These are phyloP conservation scores for Marsdenia floribunda DNA, from an alignment of 257 asterid species.

Conservation along the genomic window DNA sequence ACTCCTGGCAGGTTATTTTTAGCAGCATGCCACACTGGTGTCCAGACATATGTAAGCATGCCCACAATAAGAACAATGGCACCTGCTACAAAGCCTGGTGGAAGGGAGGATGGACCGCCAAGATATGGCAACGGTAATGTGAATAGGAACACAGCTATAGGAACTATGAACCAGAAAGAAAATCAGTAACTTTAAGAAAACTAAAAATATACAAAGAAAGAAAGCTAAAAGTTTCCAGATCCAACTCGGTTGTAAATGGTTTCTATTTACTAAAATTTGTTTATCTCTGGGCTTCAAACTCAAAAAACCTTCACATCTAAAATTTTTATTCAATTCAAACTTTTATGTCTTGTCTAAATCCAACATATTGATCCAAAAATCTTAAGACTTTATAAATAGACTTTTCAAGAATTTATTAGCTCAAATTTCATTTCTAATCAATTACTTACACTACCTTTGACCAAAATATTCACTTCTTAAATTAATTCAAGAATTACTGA, in stretches of 20 bases:
- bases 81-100: slow-evolving; percentile 82
- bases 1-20: not conserved
- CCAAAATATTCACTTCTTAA: too few relatives aligned
- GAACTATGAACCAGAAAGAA: slow-evolving; percentile 48
- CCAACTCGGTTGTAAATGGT: not conserved
- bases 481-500: too few relatives aligned
- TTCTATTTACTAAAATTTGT: too few relatives aligned
- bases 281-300: too few relatives aligned
- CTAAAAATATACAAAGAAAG: not conserved
- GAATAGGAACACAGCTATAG: slow-evolving; percentile 74
- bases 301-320: too few relatives aligned
- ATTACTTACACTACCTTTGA: too few relatives aligned
- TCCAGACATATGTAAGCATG: slow-evolving; percentile 61
- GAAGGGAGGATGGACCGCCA: slow-evolving; percentile 77
- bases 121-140: slow-evolving; percentile 90
- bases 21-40: slow-evolving; percentile 31
- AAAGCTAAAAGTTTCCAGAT: not conserved
- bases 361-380: too few relatives aligned
- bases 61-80: slow-evolving; percentile 63
- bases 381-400: too few relatives aligned
- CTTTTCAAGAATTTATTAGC: too few relatives aligned
- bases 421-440: too few relatives aligned
- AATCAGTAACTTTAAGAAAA: slow-evolving; percentile 9
- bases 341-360: too few relatives aligned
- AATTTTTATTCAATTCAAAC: too few relatives aligned